A percentile compares a stretch with the other conserved stretches of the same genome.
Conservation (phyloP, 2,329 filamentous ascomycete genomes). For the Colletotrichum acutatum region DNA sequence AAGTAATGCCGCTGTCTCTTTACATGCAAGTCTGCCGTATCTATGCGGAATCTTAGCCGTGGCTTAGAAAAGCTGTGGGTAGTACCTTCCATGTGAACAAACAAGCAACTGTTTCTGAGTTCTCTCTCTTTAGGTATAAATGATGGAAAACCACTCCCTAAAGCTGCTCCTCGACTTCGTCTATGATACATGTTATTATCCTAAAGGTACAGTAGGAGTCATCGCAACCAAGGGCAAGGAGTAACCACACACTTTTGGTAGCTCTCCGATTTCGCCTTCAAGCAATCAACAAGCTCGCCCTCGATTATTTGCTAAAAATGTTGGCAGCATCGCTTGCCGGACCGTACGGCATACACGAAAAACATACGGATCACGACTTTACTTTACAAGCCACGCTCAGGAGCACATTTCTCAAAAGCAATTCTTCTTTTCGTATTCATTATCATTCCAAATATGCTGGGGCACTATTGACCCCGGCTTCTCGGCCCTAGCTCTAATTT, state of each 20-base stretch:
- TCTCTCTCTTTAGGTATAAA: too few species aligned
- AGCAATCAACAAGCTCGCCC: not conserved
- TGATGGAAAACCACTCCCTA: too few species aligned
- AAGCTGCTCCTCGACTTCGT: not conserved
- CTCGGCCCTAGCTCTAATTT: slow-evolving; percentile 14
- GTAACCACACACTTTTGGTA: not conserved
- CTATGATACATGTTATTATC: not conserved
- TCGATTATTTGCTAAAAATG: too few species aligned
- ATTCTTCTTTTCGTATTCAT: slow-evolving; percentile 23
- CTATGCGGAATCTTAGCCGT: too few species aligned
- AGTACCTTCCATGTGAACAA: too few species aligned
- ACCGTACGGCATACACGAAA: too few species aligned
- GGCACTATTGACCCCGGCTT: slow-evolving; percentile 14
- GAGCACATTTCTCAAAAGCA: not conserved
- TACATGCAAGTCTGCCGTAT: too few species aligned
- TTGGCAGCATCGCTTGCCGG: not conserved
- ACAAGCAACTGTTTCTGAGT: too few species aligned
- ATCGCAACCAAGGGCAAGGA: not conserved
- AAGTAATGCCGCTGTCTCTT: not conserved
- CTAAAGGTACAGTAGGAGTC: too few species aligned
- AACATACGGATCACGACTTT: not conserved
- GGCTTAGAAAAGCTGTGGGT: too few species aligned
- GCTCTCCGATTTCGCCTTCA: not conserved
- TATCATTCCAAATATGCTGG: slow-evolving; percentile 28
- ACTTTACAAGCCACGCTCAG: not conserved